phyloP scores from a whole-genome alignment of 805 yeast species.

The Wickerhamomyces tratensis region DNA sequence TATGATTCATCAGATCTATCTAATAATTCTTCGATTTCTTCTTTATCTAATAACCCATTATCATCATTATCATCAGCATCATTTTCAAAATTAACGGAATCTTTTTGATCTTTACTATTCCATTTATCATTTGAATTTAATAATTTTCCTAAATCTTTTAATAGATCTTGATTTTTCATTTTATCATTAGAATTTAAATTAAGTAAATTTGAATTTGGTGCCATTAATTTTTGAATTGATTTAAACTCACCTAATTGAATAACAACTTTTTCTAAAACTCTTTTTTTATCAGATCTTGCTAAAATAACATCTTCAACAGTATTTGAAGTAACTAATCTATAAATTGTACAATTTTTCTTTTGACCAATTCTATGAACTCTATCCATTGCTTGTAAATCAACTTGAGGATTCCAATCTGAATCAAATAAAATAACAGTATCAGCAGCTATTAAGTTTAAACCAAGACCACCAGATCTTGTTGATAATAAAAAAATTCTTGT shows the following conservation, averaged over 20 bases:
- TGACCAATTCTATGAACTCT: slow-evolving; percentile 94
- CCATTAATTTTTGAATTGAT: slow-evolving; percentile 27
- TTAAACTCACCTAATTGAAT: slow-evolving; percentile 56
- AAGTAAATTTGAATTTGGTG: neutral
- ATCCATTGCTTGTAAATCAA: slow-evolving; percentile 93
- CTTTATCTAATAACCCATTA: slow-evolving; percentile 4
- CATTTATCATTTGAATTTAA: neutral
- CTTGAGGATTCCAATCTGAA: slow-evolving; percentile 97
- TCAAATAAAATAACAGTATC: slow-evolving; percentile 88
- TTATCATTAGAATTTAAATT: slow-evolving; percentile 12
- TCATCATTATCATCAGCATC: slow-evolving; percentile 1
- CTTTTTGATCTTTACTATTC: neutral
- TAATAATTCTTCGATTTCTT: slow-evolving; percentile 38
- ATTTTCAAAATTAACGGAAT: neutral
- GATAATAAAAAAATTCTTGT: slow-evolving; percentile 60
- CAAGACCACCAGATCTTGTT: slow-evolving; percentile 93
- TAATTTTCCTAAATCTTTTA: slow-evolving; percentile 1
- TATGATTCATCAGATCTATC: slow-evolving; percentile 40
- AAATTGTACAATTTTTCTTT: slow-evolving; percentile 69
- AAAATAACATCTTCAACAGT: slow-evolving; percentile 81
- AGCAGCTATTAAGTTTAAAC: slow-evolving; percentile 77
- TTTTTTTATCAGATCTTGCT: slow-evolving; percentile 69
- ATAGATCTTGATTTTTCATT: slow-evolving; percentile 11
- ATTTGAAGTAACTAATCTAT: slow-evolving; percentile 64
- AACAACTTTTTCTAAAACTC: slow-evolving; percentile 68